phyloP scores from a whole-genome alignment of 805 yeast species.

The Monosporozyma solicola region DNA sequence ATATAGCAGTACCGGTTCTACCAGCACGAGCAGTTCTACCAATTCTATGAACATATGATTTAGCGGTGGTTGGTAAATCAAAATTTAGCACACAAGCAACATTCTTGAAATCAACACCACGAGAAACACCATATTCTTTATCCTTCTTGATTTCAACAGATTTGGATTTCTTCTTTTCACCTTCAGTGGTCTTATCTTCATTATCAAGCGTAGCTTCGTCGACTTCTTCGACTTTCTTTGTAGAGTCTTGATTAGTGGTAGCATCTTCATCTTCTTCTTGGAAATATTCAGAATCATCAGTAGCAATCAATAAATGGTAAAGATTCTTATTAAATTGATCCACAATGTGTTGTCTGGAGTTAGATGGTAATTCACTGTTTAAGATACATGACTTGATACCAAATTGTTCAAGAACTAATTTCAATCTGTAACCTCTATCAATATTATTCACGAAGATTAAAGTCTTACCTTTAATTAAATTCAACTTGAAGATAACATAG shows the following conservation, averaged over 20 bases:
- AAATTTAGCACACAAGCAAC: slow-evolving; percentile 95
- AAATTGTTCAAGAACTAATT: slow-evolving; percentile 86
- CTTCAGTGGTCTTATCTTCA: slow-evolving; percentile 8
- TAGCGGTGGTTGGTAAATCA: slow-evolving; percentile 84
- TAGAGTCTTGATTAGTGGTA: slow-evolving; percentile 5
- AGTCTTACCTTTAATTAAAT: slow-evolving; percentile 83
- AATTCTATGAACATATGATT: slow-evolving; percentile 83
- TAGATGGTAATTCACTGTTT: slow-evolving; percentile 86
- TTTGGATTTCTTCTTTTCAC: slow-evolving; percentile 19
- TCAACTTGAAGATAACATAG: slow-evolving; percentile 84
- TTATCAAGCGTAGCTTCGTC: slow-evolving; percentile 11
- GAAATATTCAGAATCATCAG: slow-evolving; percentile 73
- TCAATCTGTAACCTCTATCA: slow-evolving; percentile 90
- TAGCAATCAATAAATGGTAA: slow-evolving; percentile 81
- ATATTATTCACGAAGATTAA: slow-evolving; percentile 85
- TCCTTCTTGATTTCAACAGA: slow-evolving; percentile 36
- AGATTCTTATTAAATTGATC: slow-evolving; percentile 90
- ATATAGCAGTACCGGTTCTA: slow-evolving; percentile 86
- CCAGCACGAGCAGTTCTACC: slow-evolving; percentile 99
- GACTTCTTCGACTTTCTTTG: slow-evolving; percentile 5
- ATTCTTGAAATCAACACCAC: slow-evolving; percentile 94
- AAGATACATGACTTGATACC: slow-evolving; percentile 84
- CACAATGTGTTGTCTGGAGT: slow-evolving; percentile 88
- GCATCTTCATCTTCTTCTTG: slow-evolving; percentile 38
- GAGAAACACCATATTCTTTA: slow-evolving; percentile 83